Percentiles rank a stretch among this genome's conserved stretches.
Conservation (phyloP, 768 basidiomycete genomes). For the Hygrocybe coccinea region DNA sequence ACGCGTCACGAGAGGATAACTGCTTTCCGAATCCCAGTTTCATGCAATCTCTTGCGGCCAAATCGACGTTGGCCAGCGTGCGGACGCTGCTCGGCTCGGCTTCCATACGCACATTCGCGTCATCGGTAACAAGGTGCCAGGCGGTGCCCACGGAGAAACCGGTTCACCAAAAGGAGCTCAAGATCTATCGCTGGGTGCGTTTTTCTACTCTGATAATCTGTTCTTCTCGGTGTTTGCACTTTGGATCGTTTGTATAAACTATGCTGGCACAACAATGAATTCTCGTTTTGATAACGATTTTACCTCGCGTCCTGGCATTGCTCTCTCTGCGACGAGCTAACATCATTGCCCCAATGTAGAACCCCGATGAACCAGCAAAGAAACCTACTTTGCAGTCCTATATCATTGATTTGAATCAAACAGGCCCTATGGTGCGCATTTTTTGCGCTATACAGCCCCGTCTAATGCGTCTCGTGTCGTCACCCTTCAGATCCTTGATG, state of each 20-base stretch:
- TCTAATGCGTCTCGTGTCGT: constrained; percentile 3
- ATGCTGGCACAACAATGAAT: too few species aligned
- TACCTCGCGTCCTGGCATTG: too few species aligned
- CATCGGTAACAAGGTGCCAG: constrained; percentile 30
- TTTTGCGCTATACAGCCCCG: background rate
- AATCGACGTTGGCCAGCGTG: background rate
- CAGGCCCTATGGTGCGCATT: constrained; percentile 81
- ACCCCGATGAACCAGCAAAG: constrained; percentile 89
- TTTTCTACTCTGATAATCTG: too few species aligned
- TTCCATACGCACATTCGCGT: constrained; percentile 27
- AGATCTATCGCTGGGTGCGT: constrained; percentile 96
- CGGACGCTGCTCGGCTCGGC: too few species aligned
- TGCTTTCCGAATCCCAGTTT: too few species aligned
- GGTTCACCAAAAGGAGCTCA: constrained; percentile 84
- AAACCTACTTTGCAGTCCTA: constrained; percentile 91
- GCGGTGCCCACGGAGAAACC: constrained; percentile 60
- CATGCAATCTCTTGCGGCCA: background rate
- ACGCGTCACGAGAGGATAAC: too few species aligned
- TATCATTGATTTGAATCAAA: constrained; percentile 87
- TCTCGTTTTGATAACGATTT: too few species aligned
- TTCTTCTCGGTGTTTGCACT: too few species aligned
- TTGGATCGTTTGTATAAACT: too few species aligned
- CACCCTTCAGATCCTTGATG: constrained; percentile 64
- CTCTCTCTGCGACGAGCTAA: too few species aligned
- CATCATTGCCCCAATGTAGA: constrained; percentile 39